Percentiles rank a stretch among this genome's conserved stretches.
phyloP scores from a whole-genome alignment of 2,329 filamentous ascomycete genomes.

The Epichloe scottii region DNA sequence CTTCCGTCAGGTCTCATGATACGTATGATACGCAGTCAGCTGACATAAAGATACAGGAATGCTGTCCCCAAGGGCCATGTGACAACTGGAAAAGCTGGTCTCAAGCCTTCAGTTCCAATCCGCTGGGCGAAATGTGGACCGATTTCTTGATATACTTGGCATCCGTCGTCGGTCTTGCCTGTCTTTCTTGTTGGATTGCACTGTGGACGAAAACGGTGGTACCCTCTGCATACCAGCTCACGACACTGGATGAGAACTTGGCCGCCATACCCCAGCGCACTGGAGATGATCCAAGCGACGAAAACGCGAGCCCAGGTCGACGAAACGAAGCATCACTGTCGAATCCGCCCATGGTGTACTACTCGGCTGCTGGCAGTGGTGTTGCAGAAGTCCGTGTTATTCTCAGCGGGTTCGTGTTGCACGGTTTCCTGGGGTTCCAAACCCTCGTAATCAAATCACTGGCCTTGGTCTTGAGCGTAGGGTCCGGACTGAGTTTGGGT shows the following conservation, averaged over 20 bases:
- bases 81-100: constrained; percentile 46
- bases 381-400: constrained; percentile 97
- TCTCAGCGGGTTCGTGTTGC: constrained; percentile 91
- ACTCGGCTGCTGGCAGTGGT: constrained; percentile 88
- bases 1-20: neutral
- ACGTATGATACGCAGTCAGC: neutral
- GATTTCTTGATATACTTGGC: constrained; percentile 67
- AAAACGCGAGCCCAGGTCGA: constrained; percentile 30
- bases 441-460: constrained; percentile 78
- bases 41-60: constrained; percentile 25
- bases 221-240: constrained; percentile 73
- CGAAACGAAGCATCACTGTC: constrained; percentile 24
- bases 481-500: constrained; percentile 83
- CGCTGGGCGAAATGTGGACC: constrained; percentile 44
- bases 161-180: constrained; percentile 57
- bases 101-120: constrained; percentile 31
- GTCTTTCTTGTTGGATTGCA: constrained; percentile 65
- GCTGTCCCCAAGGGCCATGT: constrained; percentile 42
- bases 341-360: constrained; percentile 73
- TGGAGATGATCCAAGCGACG: constrained; percentile 29
- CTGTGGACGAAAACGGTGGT: constrained; percentile 89
- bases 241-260: constrained; percentile 87
- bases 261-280: constrained; percentile 41
- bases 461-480: constrained; percentile 75
- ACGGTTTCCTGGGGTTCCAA: constrained; percentile 83